These are phyloP conservation scores for Anthostomella pinea DNA, from an alignment of 2,329 filamentous ascomycete species.

Conservation along the genomic window DNA sequence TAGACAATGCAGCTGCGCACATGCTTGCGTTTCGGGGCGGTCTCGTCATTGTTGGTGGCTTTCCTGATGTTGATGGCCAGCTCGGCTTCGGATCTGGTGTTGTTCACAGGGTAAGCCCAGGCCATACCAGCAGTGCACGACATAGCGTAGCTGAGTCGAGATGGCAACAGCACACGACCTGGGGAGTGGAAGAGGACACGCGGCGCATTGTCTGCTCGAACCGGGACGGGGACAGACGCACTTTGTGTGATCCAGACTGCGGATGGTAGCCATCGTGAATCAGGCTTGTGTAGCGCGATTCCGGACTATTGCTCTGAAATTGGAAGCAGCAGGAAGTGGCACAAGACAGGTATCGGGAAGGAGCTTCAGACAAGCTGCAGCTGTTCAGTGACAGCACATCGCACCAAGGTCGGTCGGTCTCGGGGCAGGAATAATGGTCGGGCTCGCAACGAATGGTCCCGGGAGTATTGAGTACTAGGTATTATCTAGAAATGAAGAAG, in stretches of 20 bases:
- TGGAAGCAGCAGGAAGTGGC: slow-evolving; percentile 7
- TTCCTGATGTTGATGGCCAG: slow-evolving; percentile 69
- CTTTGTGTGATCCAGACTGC: slow-evolving; percentile 34
- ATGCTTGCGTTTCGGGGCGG: slow-evolving; percentile 79
- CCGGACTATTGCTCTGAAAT: slow-evolving; percentile 4
- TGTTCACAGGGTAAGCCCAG: slow-evolving; percentile 13
- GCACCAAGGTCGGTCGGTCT: too few species aligned
- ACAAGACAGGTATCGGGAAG: slow-evolving; percentile 17
- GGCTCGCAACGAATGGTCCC: too few species aligned
- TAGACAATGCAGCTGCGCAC: slow-evolving; percentile 97
- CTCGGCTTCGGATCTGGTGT: slow-evolving; percentile 62
- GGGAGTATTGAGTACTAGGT: too few species aligned
- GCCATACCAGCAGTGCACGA: slow-evolving; percentile 14
- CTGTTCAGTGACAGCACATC: slow-evolving; percentile 22
- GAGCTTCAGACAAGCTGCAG: slow-evolving; percentile 14
- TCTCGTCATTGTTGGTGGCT: slow-evolving; percentile 66
- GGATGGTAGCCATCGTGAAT: slow-evolving; percentile 30
- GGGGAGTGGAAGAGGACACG: slow-evolving; percentile 3
- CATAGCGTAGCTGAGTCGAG: slow-evolving; percentile 4
- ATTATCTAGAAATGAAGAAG: not conserved
- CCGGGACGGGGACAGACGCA: slow-evolving; percentile 18
- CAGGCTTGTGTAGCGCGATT: slow-evolving; percentile 4
- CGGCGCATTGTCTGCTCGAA: too few species aligned
- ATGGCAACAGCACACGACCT: not conserved
- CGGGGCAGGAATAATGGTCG: too few species aligned